Evolutionary conservation across 163 green algal species (phyloP), one percentile per base, ranked within the genome.

Genomic region (Scenedesmus sp.): DNA sequence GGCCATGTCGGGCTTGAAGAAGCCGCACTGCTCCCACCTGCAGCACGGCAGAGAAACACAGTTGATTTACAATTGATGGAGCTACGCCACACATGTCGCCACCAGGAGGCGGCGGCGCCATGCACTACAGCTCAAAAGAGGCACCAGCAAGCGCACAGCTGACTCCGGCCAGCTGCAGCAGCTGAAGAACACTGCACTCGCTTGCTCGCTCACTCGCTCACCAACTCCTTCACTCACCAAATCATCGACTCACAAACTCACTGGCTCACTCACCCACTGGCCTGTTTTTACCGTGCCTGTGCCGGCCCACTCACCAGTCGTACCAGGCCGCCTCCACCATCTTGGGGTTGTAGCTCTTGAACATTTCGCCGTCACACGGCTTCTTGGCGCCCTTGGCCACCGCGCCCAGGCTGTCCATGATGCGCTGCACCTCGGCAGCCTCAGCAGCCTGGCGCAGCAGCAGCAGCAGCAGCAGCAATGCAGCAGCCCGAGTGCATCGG

Each of bases 311-410:
- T 91, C 83, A 93, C 92, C 91, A 95, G 86, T 95, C 93, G 86
- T 96, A 96, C 94, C 93, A 96, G 18, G 90, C 92, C 7, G 93
- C 88, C 91, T 96, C 94, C 18, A 99, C 98, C 52, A 96, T 95
- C 59, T 94, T 91, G 3, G 98, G 98, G 90, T 98, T 95, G 94
- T 99, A 99, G 15, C 94, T 95, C 94, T 99, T 99, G 86, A 94
- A 96, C 97, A 99, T 98, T 82, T 97, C 92, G 0, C 82, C 89
- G 0, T 85, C 88, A 16, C 97, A 73, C 74, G 96, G 87, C 94
- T 99, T 99, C 93, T 98, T 99, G 20, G 95, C 88, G 8, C 98
- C 98, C 74, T 94, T 96, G 26, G 97, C 96, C 0, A 97, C 98
- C 67, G 94, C 88, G 2, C 67, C 55, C 0, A 95, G 95, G 3